A percentile compares a stretch with the other conserved stretches of the same genome.
Conservation (phyloP, 495 filamentous ascomycete species). For the Daldinia caldariorum region DNA sequence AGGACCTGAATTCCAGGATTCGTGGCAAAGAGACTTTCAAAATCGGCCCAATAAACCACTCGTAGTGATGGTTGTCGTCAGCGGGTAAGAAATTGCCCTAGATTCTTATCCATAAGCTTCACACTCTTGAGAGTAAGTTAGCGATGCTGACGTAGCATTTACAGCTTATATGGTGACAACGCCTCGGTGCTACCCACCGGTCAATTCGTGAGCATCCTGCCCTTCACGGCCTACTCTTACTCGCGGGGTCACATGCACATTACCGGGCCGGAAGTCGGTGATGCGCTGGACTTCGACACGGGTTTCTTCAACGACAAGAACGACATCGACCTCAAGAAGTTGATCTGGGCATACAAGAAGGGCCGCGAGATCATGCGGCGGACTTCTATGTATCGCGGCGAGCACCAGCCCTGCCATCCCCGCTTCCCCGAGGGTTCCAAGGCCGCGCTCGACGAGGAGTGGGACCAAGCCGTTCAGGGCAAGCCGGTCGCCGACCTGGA, state of each 20-base stretch:
- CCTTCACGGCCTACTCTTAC: slow-evolving; percentile 62
- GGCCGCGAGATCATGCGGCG: slow-evolving; percentile 65
- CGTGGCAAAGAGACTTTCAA: slow-evolving; percentile 60
- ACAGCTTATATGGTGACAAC: neutral
- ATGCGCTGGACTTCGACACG: slow-evolving; percentile 52
- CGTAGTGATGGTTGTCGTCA: slow-evolving; percentile 46
- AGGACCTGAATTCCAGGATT: slow-evolving; percentile 52
- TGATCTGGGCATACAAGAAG: slow-evolving; percentile 64
- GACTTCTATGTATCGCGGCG: slow-evolving; percentile 62
- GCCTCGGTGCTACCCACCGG: slow-evolving; percentile 21
- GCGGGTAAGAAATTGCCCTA: slow-evolving; percentile 34
- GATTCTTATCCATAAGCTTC: neutral
- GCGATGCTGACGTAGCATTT: slow-evolving; percentile 20
- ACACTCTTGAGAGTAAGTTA: neutral
- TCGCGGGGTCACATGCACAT: slow-evolving; percentile 68
- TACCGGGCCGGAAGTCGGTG: slow-evolving; percentile 50
- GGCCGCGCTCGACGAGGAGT: slow-evolving; percentile 49
- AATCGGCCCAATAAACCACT: slow-evolving; percentile 51
- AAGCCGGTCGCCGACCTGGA: slow-evolving; percentile 46
- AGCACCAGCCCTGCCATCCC: slow-evolving; percentile 61
- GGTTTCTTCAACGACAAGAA: slow-evolving; percentile 58
- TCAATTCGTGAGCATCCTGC: slow-evolving; percentile 51
- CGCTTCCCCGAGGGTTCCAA: slow-evolving; percentile 57
- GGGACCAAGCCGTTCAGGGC: slow-evolving; percentile 26
- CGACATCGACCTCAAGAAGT: slow-evolving; percentile 56